These are phyloP conservation scores for Chrysoporthe austroafricana DNA, from an alignment of 2,329 filamentous ascomycete species.

Conservation along the genomic window DNA sequence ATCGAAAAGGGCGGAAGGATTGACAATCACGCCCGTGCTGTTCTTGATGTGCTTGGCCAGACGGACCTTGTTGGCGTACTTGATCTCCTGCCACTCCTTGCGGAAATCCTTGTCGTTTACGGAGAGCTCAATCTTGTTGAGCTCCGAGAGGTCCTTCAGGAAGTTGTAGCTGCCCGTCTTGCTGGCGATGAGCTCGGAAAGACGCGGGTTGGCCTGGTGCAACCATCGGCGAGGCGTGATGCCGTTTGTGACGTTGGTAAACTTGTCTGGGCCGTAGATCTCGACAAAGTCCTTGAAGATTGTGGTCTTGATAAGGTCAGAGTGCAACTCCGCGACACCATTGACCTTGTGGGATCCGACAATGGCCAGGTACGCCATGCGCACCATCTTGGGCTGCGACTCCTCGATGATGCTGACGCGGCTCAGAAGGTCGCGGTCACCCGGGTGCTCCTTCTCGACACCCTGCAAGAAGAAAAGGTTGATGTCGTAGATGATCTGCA, in stretches of 20 bases:
- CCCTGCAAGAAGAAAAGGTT: constrained; percentile 90
- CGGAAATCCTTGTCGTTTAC: constrained; percentile 88
- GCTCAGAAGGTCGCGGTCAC: constrained; percentile 81
- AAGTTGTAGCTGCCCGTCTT: constrained; percentile 84
- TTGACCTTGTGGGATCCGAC: constrained; percentile 99
- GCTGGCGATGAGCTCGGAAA: constrained; percentile 89
- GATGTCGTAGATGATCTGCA: constrained; percentile 98
- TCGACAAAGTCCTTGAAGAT: constrained; percentile 99
- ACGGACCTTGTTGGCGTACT: constrained; percentile 91
- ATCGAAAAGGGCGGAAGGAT: constrained; percentile 88
- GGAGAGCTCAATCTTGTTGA: constrained; percentile 84
- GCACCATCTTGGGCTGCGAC: constrained; percentile 94
- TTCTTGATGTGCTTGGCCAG: constrained; percentile 90
- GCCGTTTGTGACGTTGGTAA: constrained; percentile 97
- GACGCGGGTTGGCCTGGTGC: constrained; percentile 91
- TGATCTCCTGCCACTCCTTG: constrained; percentile 95
- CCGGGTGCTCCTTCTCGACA: constrained; percentile 89
- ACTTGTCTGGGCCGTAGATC: constrained; percentile 93
- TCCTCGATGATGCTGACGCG: constrained; percentile 98
- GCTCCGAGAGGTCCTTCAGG: constrained; percentile 84
- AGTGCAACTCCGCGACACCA: constrained; percentile 95
- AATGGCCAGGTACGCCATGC: constrained; percentile 94
- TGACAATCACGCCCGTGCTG: constrained; percentile 78
- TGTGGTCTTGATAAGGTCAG: constrained; percentile 97
- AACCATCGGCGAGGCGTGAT: constrained; percentile 96